A percentile compares a stretch with the other conserved stretches of the same genome.
phyloP scores from a whole-genome alignment of 768 basidiomycete species.

The Suillus bovinus region DNA sequence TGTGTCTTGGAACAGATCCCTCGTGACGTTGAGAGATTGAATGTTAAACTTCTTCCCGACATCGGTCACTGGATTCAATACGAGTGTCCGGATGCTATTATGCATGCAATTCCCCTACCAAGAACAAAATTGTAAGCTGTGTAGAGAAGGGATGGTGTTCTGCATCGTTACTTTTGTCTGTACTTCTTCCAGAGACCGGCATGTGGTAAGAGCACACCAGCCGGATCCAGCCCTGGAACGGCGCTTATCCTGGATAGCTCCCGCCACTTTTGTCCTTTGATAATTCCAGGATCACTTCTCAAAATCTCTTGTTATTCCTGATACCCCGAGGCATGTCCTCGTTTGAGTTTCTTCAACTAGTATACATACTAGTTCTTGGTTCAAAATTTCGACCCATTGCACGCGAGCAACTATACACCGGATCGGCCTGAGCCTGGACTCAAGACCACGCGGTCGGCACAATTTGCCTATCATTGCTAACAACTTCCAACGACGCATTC shows the following conservation, averaged over 20 bases:
- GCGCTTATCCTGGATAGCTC: too few relatives aligned
- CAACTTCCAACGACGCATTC: too few relatives aligned
- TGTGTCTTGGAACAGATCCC: constrained; percentile 15
- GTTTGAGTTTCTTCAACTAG: neutral
- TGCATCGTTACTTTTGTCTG: neutral
- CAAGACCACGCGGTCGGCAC: neutral
- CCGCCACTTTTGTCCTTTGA: neutral
- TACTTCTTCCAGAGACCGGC: neutral
- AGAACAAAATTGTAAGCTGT: neutral
- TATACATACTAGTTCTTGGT: neutral
- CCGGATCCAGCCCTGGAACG: too few relatives aligned
- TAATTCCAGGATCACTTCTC: too few relatives aligned
- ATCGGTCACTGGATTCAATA: constrained; percentile 28
- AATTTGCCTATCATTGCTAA: too few relatives aligned
- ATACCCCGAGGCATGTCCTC: neutral
- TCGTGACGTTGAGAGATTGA: neutral
- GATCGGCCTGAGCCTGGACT: neutral
- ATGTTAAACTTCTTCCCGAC: constrained; percentile 9
- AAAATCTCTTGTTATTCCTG: neutral
- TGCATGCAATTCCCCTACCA: constrained; percentile 13
- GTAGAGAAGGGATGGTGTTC: neutral
- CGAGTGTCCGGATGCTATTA: constrained; percentile 24
- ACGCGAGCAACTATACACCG: neutral
- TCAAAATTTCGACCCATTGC: neutral
- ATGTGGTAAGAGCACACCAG: neutral